These are phyloP conservation scores for Penicillium sp. DNA, from an alignment of 2,329 filamentous ascomycete species.

Conservation along the genomic window DNA sequence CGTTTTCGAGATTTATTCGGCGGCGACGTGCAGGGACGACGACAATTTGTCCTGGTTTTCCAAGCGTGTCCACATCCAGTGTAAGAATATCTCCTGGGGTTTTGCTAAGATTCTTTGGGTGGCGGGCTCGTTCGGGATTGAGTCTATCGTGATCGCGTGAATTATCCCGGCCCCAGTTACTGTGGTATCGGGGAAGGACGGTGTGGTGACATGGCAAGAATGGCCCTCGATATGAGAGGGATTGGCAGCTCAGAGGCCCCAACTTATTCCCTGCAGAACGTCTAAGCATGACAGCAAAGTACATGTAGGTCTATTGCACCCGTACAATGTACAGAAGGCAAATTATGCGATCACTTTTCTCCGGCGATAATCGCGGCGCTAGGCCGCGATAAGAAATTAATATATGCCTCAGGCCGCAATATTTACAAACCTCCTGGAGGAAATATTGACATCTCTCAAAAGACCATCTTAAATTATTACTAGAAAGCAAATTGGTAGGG, in stretches of 20 bases:
- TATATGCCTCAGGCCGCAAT: conserved; percentile 4
- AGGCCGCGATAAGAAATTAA: conserved; percentile 8
- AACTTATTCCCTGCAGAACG: conserved; percentile 21
- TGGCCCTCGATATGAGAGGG: conserved; percentile 10
- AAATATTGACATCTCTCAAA: not conserved
- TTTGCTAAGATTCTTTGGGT: conserved; percentile 1
- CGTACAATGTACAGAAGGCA: not conserved
- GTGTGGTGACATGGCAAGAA: conserved; percentile 10
- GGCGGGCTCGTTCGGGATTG: conserved; percentile 6
- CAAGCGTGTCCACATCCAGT: conserved; percentile 36
- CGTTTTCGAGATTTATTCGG: conserved; percentile 3
- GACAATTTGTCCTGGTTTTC: conserved; percentile 40
- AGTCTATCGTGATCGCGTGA: not conserved
- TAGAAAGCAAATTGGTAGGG: not conserved
- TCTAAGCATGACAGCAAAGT: conserved; percentile 28
- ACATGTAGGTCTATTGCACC: conserved; percentile 3
- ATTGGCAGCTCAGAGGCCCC: conserved; percentile 24
- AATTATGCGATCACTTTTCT: conserved; percentile 13
- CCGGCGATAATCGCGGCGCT: conserved; percentile 9
- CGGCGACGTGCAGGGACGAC: conserved; percentile 32
- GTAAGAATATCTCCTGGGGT: conserved; percentile 8
- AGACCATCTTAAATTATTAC: not conserved
- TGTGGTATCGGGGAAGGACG: conserved; percentile 23
- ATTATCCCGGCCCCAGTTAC: conserved; percentile 13
- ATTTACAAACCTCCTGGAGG: not conserved